Conservation (phyloP, 495 filamentous ascomycete species). For the Chaetomidium leptoderma region DNA sequence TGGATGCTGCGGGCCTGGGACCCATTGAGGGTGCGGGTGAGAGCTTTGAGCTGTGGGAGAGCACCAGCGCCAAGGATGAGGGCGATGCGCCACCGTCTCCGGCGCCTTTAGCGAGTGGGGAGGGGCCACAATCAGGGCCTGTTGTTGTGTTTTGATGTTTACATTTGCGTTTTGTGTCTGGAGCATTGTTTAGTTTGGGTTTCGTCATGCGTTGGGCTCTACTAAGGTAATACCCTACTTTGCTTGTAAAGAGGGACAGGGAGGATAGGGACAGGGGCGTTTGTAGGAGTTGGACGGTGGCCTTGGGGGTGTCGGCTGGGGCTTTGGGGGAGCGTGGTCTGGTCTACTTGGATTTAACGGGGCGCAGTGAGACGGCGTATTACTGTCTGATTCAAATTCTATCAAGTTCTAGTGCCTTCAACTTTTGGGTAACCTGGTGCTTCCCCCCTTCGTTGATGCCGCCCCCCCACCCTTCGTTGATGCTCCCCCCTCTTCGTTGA, state of each 20-base stretch:
- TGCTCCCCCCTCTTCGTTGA: too few species aligned
- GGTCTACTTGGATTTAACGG: background rate
- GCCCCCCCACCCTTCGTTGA: too few species aligned
- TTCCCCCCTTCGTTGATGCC: too few species aligned
- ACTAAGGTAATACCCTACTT: slow-evolving; percentile 6
- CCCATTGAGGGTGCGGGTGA: slow-evolving; percentile 51
- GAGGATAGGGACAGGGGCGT: slow-evolving; percentile 5
- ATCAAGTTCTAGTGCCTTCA: background rate
- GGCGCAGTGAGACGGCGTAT: background rate
- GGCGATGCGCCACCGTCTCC: slow-evolving; percentile 29
- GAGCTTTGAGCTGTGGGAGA: slow-evolving; percentile 63
- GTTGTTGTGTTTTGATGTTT: slow-evolving; percentile 6
- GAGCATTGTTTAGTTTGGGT: slow-evolving; percentile 2
- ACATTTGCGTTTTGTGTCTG: background rate
- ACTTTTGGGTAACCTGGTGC: background rate
- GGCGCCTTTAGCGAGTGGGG: slow-evolving; percentile 2
- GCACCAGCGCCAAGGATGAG: slow-evolving; percentile 54
- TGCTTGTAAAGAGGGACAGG: slow-evolving; percentile 2
- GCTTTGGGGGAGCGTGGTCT: background rate
- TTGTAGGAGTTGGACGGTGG: background rate
- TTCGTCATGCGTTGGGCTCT: background rate
- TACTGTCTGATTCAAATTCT: background rate
- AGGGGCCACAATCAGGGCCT: background rate
- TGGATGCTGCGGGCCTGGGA: slow-evolving; percentile 42
- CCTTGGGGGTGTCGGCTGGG: background rate